Base-by-base conservation (phyloP, 495 filamentous ascomycete genomes). In the Xylaria sp. region DNA sequence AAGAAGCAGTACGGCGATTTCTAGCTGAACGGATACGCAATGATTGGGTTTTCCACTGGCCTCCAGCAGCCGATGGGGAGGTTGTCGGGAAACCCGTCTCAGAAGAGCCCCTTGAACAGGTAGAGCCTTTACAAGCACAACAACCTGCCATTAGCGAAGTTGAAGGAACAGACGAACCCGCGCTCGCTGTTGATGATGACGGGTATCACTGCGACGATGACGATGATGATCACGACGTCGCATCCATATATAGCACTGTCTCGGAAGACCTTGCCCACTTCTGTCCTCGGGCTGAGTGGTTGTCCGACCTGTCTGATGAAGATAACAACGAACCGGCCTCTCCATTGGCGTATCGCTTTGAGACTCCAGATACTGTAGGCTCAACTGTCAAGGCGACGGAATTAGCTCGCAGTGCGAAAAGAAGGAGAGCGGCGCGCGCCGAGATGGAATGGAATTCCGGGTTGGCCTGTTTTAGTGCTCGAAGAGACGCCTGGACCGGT, bases 401-500 rank as follows among this genome's bases (percentile, higher is more conserved):
- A 14, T 65, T 83, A 35, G 76, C 79, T 26, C 83, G 87, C 67
- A 84, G 88, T 46, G 88, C 90, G 55, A 83, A 86, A 65, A 88
- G 89, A 70, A 84, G 92, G 72, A 84, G 87, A 72, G 85, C 82
- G 12, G 77, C 92, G 65, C 86, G 92, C 63, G 91, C 92, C 43
- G 95, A 98, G 77, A 88, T 93, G 86, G 77, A 80, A 21, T 97
- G 92, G 92, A 98, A 98, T 72, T 83, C 88, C 26, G 96, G 96
- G 0, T 77, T 99, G 50, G 85, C 88, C 57, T 90, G 89, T 73
- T 99, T 91, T 82, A 84, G 89, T 57, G 88, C 88, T 43, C 84
- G 93, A 62, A 87, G 96, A 50, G 89, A 98, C 81, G 91, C 88
- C 19, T 99, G 96, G 96, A 92, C 93, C 14, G 91, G 91, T n/a